Conservation (phyloP, 345 rosid genomes). For the sweet orange (Citrus sinensis) region DNA sequence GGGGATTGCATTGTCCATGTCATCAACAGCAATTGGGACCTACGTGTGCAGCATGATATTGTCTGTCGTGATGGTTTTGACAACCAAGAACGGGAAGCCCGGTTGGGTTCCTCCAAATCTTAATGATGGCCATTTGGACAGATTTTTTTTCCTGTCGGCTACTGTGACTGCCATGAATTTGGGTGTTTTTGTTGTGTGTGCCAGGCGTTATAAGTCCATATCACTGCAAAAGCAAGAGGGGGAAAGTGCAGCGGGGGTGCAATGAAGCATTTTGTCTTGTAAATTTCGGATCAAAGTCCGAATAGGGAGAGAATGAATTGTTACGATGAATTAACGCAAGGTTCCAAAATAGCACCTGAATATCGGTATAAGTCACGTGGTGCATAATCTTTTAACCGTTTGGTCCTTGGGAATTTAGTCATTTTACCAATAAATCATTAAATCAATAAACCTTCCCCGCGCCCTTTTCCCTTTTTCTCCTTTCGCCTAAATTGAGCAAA, state of each 20-base stretch:
- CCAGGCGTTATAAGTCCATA: slow-evolving; percentile 16
- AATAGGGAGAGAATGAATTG: too few species aligned
- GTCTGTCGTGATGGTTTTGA: slow-evolving; percentile 27
- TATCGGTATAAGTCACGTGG: too few species aligned
- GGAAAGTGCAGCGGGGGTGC: neutral
- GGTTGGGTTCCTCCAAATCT: slow-evolving; percentile 42
- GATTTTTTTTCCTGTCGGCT: slow-evolving; percentile 36
- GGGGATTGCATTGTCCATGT: slow-evolving; percentile 34
- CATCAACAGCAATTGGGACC: slow-evolving; percentile 33
- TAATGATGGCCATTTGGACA: slow-evolving; percentile 35
- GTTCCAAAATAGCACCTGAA: too few species aligned
- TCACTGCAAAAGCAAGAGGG: slow-evolving; percentile 12
- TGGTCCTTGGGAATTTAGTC: too few species aligned
- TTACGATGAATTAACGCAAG: too few species aligned
- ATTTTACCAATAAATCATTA: too few species aligned
- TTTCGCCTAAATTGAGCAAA: too few species aligned
- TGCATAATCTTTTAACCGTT: too few species aligned
- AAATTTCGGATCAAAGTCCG: too few species aligned
- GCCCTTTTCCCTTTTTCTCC: too few species aligned
- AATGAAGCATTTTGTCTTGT: too few species aligned
- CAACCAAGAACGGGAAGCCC: slow-evolving; percentile 17
- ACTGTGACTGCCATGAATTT: slow-evolving; percentile 17
- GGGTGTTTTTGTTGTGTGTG: slow-evolving; percentile 11
- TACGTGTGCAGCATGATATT: slow-evolving; percentile 25
- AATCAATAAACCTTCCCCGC: too few species aligned